Base-by-base conservation (phyloP, 208 protist genomes). In the Acanthamoeba sp. region DNA sequence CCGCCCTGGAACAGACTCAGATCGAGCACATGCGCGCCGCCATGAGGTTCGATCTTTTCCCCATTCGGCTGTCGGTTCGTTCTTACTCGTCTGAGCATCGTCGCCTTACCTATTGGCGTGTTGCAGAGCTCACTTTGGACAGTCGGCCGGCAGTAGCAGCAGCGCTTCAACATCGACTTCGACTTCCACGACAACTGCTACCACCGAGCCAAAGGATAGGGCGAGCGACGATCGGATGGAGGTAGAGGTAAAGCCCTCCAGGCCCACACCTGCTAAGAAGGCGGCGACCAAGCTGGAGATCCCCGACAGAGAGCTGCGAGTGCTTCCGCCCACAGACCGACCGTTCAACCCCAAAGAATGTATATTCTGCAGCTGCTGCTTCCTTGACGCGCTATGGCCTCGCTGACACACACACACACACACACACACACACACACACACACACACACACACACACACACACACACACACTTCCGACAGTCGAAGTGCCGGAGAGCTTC, bases 401-500 rank as follows among this genome's bases (percentile, higher is more conserved):
- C 38, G 42, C 24, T n/a, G 27, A n/a, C 9, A 48, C 16, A 38
- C 73, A 32, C 42, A 16, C 34, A 9, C 34, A 29, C 52, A n/a
- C 36, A 27, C 20, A 38, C 22, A 36, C 40, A 50, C 27, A 85
- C 9, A 55, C 18, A 55, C 16, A 48, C 45, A 50, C 45, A n/a
- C 9, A 48, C 16, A 38, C 73, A 32, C 42, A 16, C 34, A 9
- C 34, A 29, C 52, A n/a, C 36, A 27, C 20, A 38, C 22, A 36
- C 40, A 50, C 27, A 85, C 9, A 55, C 18, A 55, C 16, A 48
- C 45, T 20, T n/a, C 45, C 45, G 18, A 0, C 36, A 90, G 84
- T 90, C 52, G 84, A 90, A 90, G 84, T 90, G 20, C 84, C 84
- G 27, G 84, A 90, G 22, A 59, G 55, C 38, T 90, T 90, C 84